phyloP scores from a whole-genome alignment of 441 rosid genomes.

The Metrosideros polymorpha region DNA sequence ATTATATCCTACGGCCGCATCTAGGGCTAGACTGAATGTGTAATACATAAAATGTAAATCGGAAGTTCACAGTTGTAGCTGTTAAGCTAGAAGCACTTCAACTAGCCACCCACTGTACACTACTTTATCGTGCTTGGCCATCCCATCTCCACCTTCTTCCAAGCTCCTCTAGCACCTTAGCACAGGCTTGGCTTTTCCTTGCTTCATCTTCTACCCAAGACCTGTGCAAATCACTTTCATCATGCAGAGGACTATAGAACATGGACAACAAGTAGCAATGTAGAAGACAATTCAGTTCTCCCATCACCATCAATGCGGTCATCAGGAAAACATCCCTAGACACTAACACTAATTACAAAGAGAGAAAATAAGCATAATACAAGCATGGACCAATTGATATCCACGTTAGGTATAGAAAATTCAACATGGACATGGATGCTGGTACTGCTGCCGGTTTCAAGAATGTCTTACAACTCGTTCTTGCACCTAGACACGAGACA shows the following conservation, averaged over 20 bases:
- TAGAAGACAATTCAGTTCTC: not conserved
- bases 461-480: not conserved
- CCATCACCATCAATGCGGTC: not conserved
- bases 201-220: slow-evolving; percentile 96
- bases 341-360: not conserved
- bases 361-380: not conserved
- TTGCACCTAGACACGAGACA: not conserved
- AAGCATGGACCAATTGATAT: not conserved
- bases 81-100: not conserved
- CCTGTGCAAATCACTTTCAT: slow-evolving; percentile 27
- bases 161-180: slow-evolving; percentile 78
- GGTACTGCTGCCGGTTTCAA: not conserved
- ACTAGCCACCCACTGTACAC: not conserved
- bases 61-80: not conserved
- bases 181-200: slow-evolving; percentile 76
- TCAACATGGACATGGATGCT: not conserved
- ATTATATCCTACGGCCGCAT: not conserved
- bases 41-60: not conserved
- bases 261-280: not conserved
- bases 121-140: slow-evolving; percentile 21
- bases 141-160: slow-evolving; percentile 89
- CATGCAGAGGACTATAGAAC: not conserved
- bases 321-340: not conserved
- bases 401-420: not conserved
- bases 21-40: not conserved